These are phyloP conservation scores for Talaromyces nanjingensis DNA, from an alignment of 495 filamentous ascomycete species.

Conservation along the genomic window DNA sequence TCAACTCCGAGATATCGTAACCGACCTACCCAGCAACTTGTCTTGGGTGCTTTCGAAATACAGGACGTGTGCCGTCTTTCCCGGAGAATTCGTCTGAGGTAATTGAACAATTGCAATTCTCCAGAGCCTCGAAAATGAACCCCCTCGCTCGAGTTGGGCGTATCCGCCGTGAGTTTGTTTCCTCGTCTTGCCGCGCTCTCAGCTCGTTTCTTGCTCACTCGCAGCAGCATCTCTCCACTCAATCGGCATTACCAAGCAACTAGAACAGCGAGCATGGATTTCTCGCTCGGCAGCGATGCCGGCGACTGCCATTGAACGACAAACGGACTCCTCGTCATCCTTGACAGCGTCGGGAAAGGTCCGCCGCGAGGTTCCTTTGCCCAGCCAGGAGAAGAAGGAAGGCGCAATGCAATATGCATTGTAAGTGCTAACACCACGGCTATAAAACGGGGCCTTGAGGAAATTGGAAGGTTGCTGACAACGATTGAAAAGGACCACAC, in stretches of 20 bases:
- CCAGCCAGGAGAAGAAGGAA: conserved; percentile 90
- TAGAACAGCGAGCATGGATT: conserved; percentile 15
- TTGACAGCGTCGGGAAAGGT: conserved; percentile 46
- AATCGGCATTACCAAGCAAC: background rate
- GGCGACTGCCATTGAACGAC: conserved; percentile 37
- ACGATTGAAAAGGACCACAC: conserved; percentile 58
- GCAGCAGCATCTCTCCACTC: conserved; percentile 4
- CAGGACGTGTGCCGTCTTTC: background rate
- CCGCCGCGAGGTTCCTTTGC: conserved; percentile 71
- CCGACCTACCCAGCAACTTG: background rate
- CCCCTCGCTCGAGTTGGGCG: conserved; percentile 4
- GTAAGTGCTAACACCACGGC: conserved; percentile 46
- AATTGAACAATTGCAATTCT: background rate
- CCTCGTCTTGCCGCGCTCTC: conserved; percentile 1
- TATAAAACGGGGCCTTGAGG: background rate
- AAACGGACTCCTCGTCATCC: conserved; percentile 29
- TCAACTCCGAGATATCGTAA: background rate
- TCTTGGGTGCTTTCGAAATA: background rate
- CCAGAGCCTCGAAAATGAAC: background rate
- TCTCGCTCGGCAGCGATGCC: conserved; percentile 37
- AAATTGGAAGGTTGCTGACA: background rate
- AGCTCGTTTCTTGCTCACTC: background rate
- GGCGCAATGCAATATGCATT: conserved; percentile 95
- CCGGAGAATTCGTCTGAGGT: background rate
- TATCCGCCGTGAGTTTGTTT: conserved; percentile 7